Evolutionary conservation across 768 basidiomycete genomes (phyloP).

Genomic region (Leccinum obscurum): DNA sequence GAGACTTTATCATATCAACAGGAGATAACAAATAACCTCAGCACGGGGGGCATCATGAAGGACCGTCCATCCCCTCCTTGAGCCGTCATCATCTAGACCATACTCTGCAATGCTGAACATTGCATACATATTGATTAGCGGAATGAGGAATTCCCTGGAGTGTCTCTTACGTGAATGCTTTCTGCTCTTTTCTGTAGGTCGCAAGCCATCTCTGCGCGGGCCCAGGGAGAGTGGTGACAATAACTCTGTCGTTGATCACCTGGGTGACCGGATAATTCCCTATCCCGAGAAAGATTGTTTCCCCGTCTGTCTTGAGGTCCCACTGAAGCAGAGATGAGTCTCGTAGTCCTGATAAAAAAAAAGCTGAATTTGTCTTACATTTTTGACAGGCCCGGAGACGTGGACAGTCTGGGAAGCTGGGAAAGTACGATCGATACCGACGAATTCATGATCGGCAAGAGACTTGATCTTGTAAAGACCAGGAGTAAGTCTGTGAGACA

Average conservation of each 20-base stretch:
- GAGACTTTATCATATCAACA: background rate
- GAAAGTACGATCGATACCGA: background rate
- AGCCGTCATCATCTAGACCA: no score
- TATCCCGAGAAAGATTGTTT: background rate
- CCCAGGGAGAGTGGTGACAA: background rate
- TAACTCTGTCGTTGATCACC: background rate
- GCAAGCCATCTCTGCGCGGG: background rate
- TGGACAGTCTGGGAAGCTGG: background rate
- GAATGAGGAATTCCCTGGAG: background rate
- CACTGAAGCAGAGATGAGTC: background rate
- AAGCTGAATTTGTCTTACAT: background rate
- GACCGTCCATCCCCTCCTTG: background rate
- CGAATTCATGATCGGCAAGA: background rate
- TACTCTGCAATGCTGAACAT: background rate
- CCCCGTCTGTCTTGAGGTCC: background rate
- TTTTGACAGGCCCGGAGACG: background rate
- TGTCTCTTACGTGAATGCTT: background rate
- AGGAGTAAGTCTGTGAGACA: background rate
- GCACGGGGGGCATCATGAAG: background rate
- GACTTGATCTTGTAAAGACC: background rate
- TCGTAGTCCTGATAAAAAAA: background rate
- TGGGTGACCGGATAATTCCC: background rate
- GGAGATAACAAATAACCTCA: background rate
- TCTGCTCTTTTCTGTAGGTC: background rate
- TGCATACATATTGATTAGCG: background rate